Conservation (phyloP, 306 rosid genomes). For the Fragaria nilgerrensis region DNA sequence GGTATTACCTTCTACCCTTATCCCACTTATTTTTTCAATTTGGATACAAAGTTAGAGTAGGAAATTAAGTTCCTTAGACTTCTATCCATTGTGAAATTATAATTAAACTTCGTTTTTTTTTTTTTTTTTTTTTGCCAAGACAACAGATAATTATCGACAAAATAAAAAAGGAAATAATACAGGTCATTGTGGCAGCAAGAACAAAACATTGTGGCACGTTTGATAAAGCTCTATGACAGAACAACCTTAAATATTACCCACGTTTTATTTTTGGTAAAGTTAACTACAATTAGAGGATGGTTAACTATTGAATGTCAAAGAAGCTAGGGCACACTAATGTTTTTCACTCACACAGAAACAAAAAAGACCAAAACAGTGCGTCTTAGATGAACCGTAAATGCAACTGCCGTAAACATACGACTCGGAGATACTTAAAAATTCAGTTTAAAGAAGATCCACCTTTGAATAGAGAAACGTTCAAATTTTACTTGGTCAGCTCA, state of each 20-base stretch:
- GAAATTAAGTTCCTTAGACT: neutral
- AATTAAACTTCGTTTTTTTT: neutral
- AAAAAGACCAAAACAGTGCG: neutral
- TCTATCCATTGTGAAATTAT: neutral
- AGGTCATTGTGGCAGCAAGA: neutral
- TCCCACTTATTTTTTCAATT: neutral
- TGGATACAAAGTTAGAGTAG: neutral
- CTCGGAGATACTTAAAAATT: slow-evolving; percentile 3
- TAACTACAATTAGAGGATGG: neutral
- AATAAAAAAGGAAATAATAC: neutral
- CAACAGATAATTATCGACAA: too few relatives aligned
- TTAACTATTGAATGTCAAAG: neutral
- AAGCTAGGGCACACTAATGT: neutral
- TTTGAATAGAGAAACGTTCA: slow-evolving; percentile 25
- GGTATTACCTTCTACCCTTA: neutral
- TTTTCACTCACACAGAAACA: neutral
- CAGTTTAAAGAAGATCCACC: slow-evolving; percentile 24
- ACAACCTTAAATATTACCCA: neutral
- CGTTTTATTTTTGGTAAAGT: neutral
- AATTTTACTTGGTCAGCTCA: slow-evolving; percentile 27
- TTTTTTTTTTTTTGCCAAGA: neutral
- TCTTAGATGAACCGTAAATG: neutral
- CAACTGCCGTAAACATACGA: neutral
- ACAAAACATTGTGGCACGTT: neutral
- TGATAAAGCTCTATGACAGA: neutral